phyloP scores from a whole-genome alignment of 1,284 basidiomycete genomes.

The Boletus semigastroideus region DNA sequence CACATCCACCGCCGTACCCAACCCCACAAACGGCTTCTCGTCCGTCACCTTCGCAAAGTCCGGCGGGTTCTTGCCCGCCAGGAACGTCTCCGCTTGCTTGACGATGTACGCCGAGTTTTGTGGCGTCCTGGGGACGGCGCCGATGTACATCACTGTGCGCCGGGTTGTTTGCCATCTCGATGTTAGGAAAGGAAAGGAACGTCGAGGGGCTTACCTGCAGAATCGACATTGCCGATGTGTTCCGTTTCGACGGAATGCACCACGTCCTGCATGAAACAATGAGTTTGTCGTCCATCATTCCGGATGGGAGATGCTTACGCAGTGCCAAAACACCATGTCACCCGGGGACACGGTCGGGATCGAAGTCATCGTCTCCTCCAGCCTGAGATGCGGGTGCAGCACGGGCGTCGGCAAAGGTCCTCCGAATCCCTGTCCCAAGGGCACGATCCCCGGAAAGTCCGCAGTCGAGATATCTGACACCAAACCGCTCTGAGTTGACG shows the following conservation, averaged over 20 bases:
- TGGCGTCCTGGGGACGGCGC: constrained; percentile 72
- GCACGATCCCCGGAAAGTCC: constrained; percentile 60
- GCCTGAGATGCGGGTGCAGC: constrained; percentile 66
- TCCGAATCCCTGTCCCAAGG: constrained; percentile 42
- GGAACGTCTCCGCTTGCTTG: constrained; percentile 62
- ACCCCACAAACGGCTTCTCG: constrained; percentile 17
- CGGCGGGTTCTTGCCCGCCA: constrained; percentile 60
- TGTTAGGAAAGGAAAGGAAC: background rate
- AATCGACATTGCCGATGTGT: constrained; percentile 69
- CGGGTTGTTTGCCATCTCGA: background rate
- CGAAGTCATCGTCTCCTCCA: constrained; percentile 73
- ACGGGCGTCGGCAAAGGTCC: constrained; percentile 54
- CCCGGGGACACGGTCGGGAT: constrained; percentile 75
- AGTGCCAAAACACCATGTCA: constrained; percentile 88
- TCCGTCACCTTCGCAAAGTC: constrained; percentile 65
- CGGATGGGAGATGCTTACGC: constrained; percentile 33
- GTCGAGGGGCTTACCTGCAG: constrained; percentile 51
- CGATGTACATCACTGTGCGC: constrained; percentile 75
- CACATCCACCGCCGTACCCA: constrained; percentile 26
- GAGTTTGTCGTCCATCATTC: too few species aligned
- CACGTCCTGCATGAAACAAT: constrained; percentile 46
- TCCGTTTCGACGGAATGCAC: constrained; percentile 78
- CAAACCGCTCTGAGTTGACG: background rate
- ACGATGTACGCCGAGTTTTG: constrained; percentile 61
- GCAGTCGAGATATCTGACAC: constrained; percentile 50